phyloP scores from a whole-genome alignment of 2,329 filamentous ascomycete genomes.

The Elsinoe ampelina region DNA sequence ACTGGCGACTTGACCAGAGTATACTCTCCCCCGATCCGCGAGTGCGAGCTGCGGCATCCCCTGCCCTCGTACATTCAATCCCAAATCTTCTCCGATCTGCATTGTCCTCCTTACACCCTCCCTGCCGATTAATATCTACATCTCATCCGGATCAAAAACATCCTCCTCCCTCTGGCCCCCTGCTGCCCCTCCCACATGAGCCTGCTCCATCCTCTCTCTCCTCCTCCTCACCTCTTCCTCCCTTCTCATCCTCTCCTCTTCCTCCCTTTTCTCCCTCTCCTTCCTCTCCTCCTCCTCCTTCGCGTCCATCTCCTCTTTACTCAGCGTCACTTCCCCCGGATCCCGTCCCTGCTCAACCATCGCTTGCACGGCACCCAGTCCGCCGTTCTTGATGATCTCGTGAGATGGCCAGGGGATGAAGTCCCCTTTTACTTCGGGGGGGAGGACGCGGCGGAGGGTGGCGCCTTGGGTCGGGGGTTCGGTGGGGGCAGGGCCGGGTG shows the following conservation, averaged over 20 bases:
- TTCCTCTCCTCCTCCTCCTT: conserved; percentile 27
- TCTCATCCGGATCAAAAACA: conserved; percentile 29
- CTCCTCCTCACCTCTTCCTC: conserved; percentile 17
- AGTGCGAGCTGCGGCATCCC: no score
- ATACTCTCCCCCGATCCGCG: no score
- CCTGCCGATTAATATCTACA: background rate
- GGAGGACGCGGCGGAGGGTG: conserved; percentile 1
- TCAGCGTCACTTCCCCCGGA: conserved; percentile 40
- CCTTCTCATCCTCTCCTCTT: conserved; percentile 22
- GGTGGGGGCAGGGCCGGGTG: background rate
- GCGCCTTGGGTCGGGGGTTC: conserved; percentile 33
- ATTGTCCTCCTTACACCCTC: background rate
- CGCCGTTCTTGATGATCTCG: conserved; percentile 58
- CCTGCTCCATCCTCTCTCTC: conserved; percentile 14
- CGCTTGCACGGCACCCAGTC: conserved; percentile 52
- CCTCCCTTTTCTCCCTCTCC: conserved; percentile 33
- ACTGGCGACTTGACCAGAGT: no score
- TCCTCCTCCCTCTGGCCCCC: conserved; percentile 18
- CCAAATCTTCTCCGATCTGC: background rate
- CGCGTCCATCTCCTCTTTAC: conserved; percentile 32
- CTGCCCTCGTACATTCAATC: no score
- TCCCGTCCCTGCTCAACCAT: conserved; percentile 55
- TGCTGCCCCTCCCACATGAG: conserved; percentile 12
- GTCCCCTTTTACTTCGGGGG: conserved; percentile 20
- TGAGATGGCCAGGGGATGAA: conserved; percentile 73